Conservation (phyloP, 2,329 filamentous ascomycete genomes). For the Pseudocercospora musae region DNA sequence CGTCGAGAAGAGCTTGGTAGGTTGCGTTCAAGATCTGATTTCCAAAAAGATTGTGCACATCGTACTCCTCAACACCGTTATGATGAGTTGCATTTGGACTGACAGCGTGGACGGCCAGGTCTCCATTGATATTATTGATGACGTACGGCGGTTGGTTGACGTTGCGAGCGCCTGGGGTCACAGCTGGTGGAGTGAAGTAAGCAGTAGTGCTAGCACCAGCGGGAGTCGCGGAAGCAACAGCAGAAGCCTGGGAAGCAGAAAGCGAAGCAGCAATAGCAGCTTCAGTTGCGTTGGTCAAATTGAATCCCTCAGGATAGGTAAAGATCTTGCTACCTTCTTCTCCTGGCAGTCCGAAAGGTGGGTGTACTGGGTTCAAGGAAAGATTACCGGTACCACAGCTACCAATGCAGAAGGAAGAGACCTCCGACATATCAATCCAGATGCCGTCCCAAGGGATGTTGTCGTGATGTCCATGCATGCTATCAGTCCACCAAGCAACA, state of each 20-base stretch:
- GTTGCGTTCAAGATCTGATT: conserved; percentile 74
- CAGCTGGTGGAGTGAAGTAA: conserved; percentile 20
- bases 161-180: conserved; percentile 30
- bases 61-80: conserved; percentile 72
- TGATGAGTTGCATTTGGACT: conserved; percentile 74
- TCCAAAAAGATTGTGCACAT: conserved; percentile 77
- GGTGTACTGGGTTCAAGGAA: conserved; percentile 65
- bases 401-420: conserved; percentile 65
- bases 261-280: conserved; percentile 58
- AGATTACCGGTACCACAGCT: conserved; percentile 66
- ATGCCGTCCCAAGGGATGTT: conserved; percentile 53
- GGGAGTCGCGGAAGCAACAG: conserved; percentile 33
- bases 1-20: conserved; percentile 63
- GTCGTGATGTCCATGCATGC: conserved; percentile 51
- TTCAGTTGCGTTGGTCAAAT: conserved; percentile 65
- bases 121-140: conserved; percentile 56
- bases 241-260: conserved; percentile 51
- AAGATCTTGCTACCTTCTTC: conserved; percentile 60
- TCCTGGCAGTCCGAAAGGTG: conserved; percentile 62
- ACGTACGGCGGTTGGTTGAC: conserved; percentile 34
- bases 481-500: conserved; percentile 58
- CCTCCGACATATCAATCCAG: conserved; percentile 63
- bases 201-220: conserved; percentile 20
- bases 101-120: conserved; percentile 69
- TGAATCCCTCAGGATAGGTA: conserved; percentile 64